These are phyloP conservation scores for Pythium plurisporium DNA, from an alignment of 352 stramenopile genomes.

Conservation along the genomic window DNA sequence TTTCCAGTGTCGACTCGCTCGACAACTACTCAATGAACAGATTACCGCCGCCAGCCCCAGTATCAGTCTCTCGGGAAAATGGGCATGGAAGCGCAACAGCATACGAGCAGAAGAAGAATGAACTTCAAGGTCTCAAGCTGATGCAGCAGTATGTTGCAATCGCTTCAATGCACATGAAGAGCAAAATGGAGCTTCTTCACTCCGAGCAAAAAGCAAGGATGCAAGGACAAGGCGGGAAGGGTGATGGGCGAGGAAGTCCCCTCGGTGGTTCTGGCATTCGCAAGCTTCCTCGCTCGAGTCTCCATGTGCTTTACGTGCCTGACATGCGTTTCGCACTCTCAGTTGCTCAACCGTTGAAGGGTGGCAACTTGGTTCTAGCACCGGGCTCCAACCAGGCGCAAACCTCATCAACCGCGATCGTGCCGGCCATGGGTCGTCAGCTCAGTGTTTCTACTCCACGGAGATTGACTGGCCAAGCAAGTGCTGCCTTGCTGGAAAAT, in stretches of 20 bases:
- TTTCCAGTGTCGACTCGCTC: constrained; percentile 67
- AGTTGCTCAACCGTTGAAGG: constrained; percentile 23
- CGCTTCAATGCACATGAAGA: constrained; percentile 88
- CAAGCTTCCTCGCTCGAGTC: constrained; percentile 22
- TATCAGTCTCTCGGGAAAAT: constrained; percentile 14
- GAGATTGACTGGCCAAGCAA: constrained; percentile 14
- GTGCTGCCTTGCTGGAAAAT: constrained; percentile 53
- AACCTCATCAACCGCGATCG: constrained; percentile 21
- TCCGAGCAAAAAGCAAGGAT: constrained; percentile 74
- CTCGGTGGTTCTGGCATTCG: constrained; percentile 3
- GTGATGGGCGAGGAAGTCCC: constrained; percentile 12
- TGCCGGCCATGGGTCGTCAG: constrained; percentile 19
- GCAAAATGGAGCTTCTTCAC: constrained; percentile 79
- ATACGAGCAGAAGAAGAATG: constrained; percentile 73
- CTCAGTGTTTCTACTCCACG: constrained; percentile 12
- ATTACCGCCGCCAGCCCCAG: constrained; percentile 9
- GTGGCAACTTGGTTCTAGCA: constrained; percentile 11
- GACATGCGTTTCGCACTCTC: constrained; percentile 36
- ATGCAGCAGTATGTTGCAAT: constrained; percentile 88
- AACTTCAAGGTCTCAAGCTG: constrained; percentile 72
- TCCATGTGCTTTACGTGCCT: constrained; percentile 31
- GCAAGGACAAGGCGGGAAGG: constrained; percentile 30
- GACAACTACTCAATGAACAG: constrained; percentile 40
- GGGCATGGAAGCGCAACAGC: constrained; percentile 9
- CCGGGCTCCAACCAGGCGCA: constrained; percentile 15